Evolutionary conservation across 805 yeast species (phyloP), one percentile per base, ranked within the genome.

Genomic region (Nakazawaea wickerhamii): DNA sequence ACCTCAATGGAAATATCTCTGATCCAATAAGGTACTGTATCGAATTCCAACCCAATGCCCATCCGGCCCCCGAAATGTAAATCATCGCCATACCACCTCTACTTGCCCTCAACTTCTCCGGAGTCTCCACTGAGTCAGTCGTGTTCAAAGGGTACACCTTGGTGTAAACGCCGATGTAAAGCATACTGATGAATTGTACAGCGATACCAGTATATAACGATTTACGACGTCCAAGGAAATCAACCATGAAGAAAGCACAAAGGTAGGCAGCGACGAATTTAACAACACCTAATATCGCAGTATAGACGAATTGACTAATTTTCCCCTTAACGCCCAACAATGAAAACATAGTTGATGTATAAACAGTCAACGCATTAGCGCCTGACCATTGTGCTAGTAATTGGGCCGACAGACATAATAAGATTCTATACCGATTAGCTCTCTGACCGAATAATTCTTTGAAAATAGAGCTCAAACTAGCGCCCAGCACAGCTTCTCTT

Each of bases 41-140:
- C 0, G 76, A 62, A 57, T 77, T 77, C 70, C 74, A 77, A 30
- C 81, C 81, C 57, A 76, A 55, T 27, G 78, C 71, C 82, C 81
- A 77, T 27, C 80, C 81, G 18, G 67, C 62, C 48, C 81, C 82
- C 23, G 68, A 62, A 26, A 75, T 50, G 50, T 62, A 75, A 18
- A 77, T 51, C 37, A 75, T 67, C 1, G 78, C 77, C 50, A 76
- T 55, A 6, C 81, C 81, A 36, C 64, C 75, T 39, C 60, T 55
- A 27, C 73, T 63, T 2, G 78, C 77, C 58, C 81, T 64, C 26
- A 77, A 50, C 69, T 67, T 48, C 81, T 64, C 28, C 1, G 66
- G 54, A 48, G 68, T 53, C 14, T 28, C 31, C 0, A 31, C 48
- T 5, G 52, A 58, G 1, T 67, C 64, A 8, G 71, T 71, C 35